Evolutionary conservation across 345 rosid genomes (phyloP).

Genomic region (Salix arbutifolia): DNA sequence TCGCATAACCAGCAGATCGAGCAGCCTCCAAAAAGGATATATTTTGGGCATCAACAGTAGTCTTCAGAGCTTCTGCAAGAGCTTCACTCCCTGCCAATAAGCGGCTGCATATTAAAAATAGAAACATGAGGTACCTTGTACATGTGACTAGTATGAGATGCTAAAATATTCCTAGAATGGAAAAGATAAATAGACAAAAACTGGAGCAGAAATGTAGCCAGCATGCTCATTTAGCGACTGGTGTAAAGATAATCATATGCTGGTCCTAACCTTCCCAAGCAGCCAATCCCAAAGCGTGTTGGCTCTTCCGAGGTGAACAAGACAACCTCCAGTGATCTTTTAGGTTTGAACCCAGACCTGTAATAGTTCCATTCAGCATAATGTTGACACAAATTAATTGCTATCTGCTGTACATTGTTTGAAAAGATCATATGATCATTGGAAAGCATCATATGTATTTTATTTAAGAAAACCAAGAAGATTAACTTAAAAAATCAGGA

Average conservation of each 20-base stretch:
- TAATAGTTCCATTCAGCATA: constrained; percentile 10
- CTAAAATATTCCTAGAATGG: neutral
- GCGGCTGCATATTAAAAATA: constrained; percentile 51
- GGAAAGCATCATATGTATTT: neutral
- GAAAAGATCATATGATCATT: constrained; percentile 1
- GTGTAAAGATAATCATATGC: neutral
- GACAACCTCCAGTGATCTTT: constrained; percentile 77
- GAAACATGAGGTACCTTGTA: constrained; percentile 12
- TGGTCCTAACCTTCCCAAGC: constrained; percentile 79
- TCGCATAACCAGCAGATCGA: constrained; percentile 72
- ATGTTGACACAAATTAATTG: constrained; percentile 4
- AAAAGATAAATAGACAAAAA: neutral
- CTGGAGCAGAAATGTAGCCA: neutral
- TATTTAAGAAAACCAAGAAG: neutral
- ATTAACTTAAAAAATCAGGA: neutral
- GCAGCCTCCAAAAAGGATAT: constrained; percentile 77
- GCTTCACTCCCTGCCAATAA: constrained; percentile 65
- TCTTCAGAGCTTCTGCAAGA: constrained; percentile 56
- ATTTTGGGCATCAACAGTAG: constrained; percentile 65
- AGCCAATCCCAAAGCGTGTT: constrained; percentile 88
- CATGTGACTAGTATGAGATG: neutral
- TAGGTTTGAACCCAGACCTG: constrained; percentile 87
- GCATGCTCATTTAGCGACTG: neutral
- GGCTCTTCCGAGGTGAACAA: constrained; percentile 95
- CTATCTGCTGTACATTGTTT: neutral